A percentile compares a stretch with the other conserved stretches of the same genome.
Conservation (phyloP, 1,139 yeast species). For the Barnettozyma hawaiiensis region DNA sequence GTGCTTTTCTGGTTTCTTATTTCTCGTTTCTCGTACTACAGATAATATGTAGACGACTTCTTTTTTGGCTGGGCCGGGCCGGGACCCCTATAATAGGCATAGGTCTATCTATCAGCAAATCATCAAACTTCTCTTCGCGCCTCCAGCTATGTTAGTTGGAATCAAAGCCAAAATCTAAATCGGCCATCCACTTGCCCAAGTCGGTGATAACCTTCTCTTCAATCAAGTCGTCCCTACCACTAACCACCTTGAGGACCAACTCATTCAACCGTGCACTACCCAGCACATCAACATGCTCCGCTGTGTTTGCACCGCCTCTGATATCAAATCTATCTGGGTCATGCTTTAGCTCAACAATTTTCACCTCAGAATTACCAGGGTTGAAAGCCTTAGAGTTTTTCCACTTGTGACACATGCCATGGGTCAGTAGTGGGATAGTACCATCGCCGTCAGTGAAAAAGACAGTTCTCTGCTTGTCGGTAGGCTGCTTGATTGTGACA, state of each 20-base stretch:
- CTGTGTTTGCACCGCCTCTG: slow-evolving; percentile 95
- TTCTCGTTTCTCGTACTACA: too few species aligned
- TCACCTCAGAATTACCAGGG: slow-evolving; percentile 71
- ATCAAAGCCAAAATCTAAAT: slow-evolving; percentile 31
- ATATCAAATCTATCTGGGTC: slow-evolving; percentile 93
- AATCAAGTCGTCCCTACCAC: slow-evolving; percentile 69
- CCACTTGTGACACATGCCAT: slow-evolving; percentile 82
- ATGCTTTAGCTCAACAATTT: slow-evolving; percentile 83
- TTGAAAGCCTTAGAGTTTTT: slow-evolving; percentile 62
- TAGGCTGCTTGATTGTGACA: slow-evolving; percentile 56
- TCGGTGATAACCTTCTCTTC: slow-evolving; percentile 55
- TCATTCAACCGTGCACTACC: slow-evolving; percentile 94
- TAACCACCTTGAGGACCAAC: slow-evolving; percentile 70
- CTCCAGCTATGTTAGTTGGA: too few species aligned
- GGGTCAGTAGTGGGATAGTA: slow-evolving; percentile 82
- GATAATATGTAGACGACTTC: too few species aligned
- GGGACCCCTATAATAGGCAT: too few species aligned
- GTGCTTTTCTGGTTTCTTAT: too few species aligned
- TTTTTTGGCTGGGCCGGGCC: too few species aligned
- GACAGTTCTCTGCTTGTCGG: slow-evolving; percentile 52
- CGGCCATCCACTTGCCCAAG: slow-evolving; percentile 44
- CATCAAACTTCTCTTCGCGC: too few species aligned
- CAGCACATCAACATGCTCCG: slow-evolving; percentile 94
- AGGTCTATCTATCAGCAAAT: too few species aligned
- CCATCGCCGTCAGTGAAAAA: slow-evolving; percentile 93